Evolutionary conservation across 768 basidiomycete genomes (phyloP).

Genomic region (Lanmaoa pseudosensibilis): DNA sequence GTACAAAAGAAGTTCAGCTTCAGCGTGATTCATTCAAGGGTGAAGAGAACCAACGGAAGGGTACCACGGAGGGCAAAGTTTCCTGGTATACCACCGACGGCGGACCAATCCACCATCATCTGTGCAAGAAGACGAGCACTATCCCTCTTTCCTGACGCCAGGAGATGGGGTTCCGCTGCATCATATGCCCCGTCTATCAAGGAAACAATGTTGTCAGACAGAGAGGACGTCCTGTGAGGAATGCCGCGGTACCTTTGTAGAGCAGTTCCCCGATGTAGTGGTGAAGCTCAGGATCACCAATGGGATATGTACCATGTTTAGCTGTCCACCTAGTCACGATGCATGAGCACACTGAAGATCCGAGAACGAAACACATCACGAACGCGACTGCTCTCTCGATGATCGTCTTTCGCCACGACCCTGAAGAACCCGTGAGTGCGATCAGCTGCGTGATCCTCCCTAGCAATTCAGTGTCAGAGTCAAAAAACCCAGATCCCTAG

Average conservation of each 20-base stretch:
- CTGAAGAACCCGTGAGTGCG: conserved; percentile 75
- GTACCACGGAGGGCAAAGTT: conserved; percentile 83
- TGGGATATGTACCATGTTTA: conserved; percentile 73
- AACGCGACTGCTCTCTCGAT: conserved; percentile 84
- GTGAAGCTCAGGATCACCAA: conserved; percentile 86
- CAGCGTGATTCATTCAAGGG: background rate
- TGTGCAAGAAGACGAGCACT: conserved; percentile 84
- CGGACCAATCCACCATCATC: conserved; percentile 83
- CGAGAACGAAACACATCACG: conserved; percentile 30
- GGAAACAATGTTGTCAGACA: conserved; percentile 3
- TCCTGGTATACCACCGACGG: conserved; percentile 51
- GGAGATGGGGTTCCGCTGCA: conserved; percentile 75
- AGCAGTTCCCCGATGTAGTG: conserved; percentile 89
- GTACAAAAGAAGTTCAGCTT: conserved; percentile 6
- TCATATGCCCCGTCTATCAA: conserved; percentile 70
- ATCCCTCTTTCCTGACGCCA: conserved; percentile 86
- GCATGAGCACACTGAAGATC: conserved; percentile 18
- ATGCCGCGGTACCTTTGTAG: conserved; percentile 62
- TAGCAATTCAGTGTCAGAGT: conserved; percentile 30
- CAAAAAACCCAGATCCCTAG: background rate
- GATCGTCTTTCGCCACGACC: conserved; percentile 88
- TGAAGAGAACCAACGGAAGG: conserved; percentile 62
- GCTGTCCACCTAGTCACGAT: conserved; percentile 72
- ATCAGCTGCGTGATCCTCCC: conserved; percentile 90
- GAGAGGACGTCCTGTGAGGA: background rate